These are phyloP conservation scores for Sicyos edulis DNA, from an alignment of 306 rosid species.

Conservation along the genomic window DNA sequence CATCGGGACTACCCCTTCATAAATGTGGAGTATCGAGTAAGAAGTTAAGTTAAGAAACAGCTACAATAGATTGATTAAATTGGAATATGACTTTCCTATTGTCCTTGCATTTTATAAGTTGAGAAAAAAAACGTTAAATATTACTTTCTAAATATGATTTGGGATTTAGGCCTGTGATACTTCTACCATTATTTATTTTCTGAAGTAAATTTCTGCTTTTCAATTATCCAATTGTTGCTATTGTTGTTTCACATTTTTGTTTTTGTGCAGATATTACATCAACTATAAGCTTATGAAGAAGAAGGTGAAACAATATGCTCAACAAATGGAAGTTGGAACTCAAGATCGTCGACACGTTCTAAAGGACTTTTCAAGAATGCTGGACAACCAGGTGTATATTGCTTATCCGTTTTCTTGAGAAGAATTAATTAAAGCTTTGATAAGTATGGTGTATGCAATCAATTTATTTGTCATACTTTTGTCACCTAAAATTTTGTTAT, in stretches of 20 bases:
- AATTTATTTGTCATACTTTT: not conserved
- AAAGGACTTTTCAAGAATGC: slow-evolving; percentile 94
- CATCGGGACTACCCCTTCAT: not conserved
- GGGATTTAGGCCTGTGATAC: not conserved
- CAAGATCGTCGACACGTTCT: slow-evolving; percentile 77
- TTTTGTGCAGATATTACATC: slow-evolving; percentile 69
- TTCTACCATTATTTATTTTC: slow-evolving; percentile 17
- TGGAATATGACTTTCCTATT: not conserved
- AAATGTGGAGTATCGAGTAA: not conserved
- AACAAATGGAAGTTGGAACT: slow-evolving; percentile 75
- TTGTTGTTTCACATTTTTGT: not conserved
- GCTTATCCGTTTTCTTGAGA: slow-evolving; percentile 18
- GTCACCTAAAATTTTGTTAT: slow-evolving; percentile 6
- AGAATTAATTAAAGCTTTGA: not conserved
- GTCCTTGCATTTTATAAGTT: not conserved
- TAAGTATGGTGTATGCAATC: not conserved
- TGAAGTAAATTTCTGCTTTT: not conserved
- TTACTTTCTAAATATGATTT: not conserved
- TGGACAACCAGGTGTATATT: slow-evolving; percentile 74
- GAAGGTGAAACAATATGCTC: slow-evolving; percentile 71
- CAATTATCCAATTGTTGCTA: not conserved
- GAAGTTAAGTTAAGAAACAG: not conserved
- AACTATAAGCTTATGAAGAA: slow-evolving; percentile 97
- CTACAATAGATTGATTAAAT: not conserved
- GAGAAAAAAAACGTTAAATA: not conserved